A percentile compares a stretch with the other conserved stretches of the same genome.
Conservation (phyloP, 495 filamentous ascomycete genomes). For the Penicillium parvum region DNA sequence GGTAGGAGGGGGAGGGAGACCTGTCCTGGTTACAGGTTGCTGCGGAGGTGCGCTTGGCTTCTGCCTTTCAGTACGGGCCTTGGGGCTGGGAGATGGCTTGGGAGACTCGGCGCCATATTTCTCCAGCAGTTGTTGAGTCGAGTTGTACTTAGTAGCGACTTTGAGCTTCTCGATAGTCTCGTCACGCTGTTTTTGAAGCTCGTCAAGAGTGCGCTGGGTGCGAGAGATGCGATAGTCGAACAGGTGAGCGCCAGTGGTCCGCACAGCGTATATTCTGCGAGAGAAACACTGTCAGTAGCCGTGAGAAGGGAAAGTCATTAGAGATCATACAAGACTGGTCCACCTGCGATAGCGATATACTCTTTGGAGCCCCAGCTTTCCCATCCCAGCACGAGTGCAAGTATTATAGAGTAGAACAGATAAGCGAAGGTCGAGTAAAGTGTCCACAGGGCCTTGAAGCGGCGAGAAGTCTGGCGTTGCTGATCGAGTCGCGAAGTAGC, state of each 20-base stretch:
- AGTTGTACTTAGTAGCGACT: constrained; percentile 88
- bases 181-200: constrained; percentile 68
- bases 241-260: constrained; percentile 56
- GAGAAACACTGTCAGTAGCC: background rate
- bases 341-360: constrained; percentile 70
- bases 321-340: constrained; percentile 65
- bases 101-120: constrained; percentile 76
- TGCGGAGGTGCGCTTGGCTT: constrained; percentile 21
- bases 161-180: constrained; percentile 93
- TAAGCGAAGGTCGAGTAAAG: constrained; percentile 89
- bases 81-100: constrained; percentile 38
- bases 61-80: constrained; percentile 23
- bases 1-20: constrained; percentile 71
- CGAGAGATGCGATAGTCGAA: constrained; percentile 77
- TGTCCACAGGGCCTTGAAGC: constrained; percentile 80
- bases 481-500: constrained; percentile 66
- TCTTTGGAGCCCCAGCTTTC: constrained; percentile 69
- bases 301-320: background rate
- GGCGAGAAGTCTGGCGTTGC: constrained; percentile 64
- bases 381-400: constrained; percentile 82
- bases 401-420: constrained; percentile 74
- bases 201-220: constrained; percentile 63
- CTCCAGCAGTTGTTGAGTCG: constrained; percentile 86
- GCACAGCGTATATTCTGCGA: constrained; percentile 62
- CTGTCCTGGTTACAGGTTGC: constrained; percentile 44